Percentiles rank a stretch among this genome's conserved stretches.
These are phyloP conservation scores for Fusarium sp. DNA, from an alignment of 2,329 filamentous ascomycete genomes.

Conservation along the genomic window DNA sequence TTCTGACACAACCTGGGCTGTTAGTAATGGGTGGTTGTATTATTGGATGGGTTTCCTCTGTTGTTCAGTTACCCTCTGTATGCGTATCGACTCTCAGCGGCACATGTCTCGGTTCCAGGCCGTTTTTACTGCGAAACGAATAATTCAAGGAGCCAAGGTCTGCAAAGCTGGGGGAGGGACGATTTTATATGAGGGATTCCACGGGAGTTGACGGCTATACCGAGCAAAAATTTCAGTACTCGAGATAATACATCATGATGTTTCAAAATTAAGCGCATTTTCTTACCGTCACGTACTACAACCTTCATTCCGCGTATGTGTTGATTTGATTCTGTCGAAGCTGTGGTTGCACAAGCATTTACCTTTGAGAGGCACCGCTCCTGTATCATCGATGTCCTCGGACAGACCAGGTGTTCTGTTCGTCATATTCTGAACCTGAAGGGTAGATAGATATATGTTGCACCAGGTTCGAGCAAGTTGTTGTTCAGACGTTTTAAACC, in stretches of 20 bases:
- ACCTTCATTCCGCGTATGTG: not conserved
- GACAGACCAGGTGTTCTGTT: not conserved
- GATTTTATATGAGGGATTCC: slow-evolving; percentile 42
- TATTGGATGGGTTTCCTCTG: slow-evolving; percentile 52
- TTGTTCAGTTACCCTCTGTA: slow-evolving; percentile 49
- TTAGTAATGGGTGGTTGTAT: slow-evolving; percentile 54
- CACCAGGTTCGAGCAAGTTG: not conserved
- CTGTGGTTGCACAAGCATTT: not conserved
- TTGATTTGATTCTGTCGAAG: not conserved
- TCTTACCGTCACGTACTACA: not conserved
- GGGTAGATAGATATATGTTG: not conserved
- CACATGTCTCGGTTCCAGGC: slow-evolving; percentile 31
- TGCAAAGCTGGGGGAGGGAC: slow-evolving; percentile 41
- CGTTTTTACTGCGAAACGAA: slow-evolving; percentile 36
- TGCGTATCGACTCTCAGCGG: slow-evolving; percentile 39
- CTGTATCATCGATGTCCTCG: not conserved
- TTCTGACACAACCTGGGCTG: slow-evolving; percentile 48
- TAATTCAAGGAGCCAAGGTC: slow-evolving; percentile 36
- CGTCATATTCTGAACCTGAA: not conserved
- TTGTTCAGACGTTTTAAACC: not conserved
- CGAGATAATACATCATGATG: slow-evolving; percentile 56
- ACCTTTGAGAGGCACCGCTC: not conserved
- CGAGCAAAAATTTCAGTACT: slow-evolving; percentile 52
- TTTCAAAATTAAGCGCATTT: slow-evolving; percentile 43
- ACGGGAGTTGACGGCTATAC: slow-evolving; percentile 52